Evolutionary conservation across 2,329 filamentous ascomycete genomes (phyloP).

Genomic region (Monosporascus ibericus): DNA sequence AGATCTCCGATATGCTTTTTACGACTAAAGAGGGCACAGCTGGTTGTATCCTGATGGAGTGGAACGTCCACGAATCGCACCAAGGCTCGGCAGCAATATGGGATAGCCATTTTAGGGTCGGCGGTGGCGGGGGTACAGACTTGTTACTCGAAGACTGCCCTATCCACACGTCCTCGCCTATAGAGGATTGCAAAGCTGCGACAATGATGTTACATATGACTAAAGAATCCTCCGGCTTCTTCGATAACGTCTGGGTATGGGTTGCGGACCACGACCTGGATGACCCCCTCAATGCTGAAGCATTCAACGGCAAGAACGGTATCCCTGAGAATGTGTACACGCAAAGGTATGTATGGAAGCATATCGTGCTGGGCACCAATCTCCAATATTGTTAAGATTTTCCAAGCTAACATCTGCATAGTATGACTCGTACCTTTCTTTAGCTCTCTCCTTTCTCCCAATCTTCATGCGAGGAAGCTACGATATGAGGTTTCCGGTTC

Average conservation of each 20-base stretch:
- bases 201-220: slow-evolving; percentile 46
- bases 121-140: slow-evolving; percentile 61
- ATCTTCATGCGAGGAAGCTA: too few species aligned
- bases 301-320: slow-evolving; percentile 1
- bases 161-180: slow-evolving; percentile 34
- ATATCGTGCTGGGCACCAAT: too few species aligned
- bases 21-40: slow-evolving; percentile 58
- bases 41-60: slow-evolving; percentile 66
- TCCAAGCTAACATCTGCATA: too few species aligned
- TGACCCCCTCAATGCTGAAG: neutral
- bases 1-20: slow-evolving; percentile 65
- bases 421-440: neutral
- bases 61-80: slow-evolving; percentile 55
- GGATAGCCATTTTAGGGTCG: slow-evolving; percentile 60
- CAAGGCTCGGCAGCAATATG: slow-evolving; percentile 49
- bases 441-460: too few species aligned
- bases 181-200: slow-evolving; percentile 53
- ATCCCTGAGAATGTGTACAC: neutral
- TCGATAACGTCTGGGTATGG: slow-evolving; percentile 59
- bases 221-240: slow-evolving; percentile 36
- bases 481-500: neutral
- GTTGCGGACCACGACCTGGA: slow-evolving; percentile 56
- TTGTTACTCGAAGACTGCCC: slow-evolving; percentile 58
- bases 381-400: too few species aligned
- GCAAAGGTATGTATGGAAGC: too few species aligned